phyloP scores from a whole-genome alignment of 2,329 filamentous ascomycete genomes.

The Cryoendolithus antarcticus region DNA sequence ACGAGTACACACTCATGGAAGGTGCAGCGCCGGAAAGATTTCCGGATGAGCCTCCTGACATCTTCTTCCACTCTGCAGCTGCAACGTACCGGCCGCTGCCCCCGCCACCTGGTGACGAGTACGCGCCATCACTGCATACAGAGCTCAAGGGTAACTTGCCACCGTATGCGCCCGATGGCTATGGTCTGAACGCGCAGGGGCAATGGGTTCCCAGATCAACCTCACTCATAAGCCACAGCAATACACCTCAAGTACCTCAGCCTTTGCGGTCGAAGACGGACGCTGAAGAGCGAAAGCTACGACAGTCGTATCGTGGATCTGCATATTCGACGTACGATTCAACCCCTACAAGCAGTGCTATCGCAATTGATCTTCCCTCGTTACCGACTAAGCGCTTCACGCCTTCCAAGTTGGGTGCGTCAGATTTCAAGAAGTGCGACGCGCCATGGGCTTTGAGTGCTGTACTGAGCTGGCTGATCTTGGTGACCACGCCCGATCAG shows the following conservation, averaged over 20 bases:
- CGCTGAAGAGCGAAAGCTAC: slow-evolving; percentile 55
- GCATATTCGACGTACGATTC: slow-evolving; percentile 26
- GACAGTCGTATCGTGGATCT: slow-evolving; percentile 30
- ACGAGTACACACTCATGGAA: slow-evolving; percentile 49
- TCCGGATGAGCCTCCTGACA: slow-evolving; percentile 59
- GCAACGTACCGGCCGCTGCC: slow-evolving; percentile 46
- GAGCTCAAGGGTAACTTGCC: slow-evolving; percentile 2
- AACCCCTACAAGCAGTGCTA: slow-evolving; percentile 28
- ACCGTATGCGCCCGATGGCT: slow-evolving; percentile 14
- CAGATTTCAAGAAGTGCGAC: slow-evolving; percentile 70
- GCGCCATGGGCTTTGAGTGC: slow-evolving; percentile 90
- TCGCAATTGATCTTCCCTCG: slow-evolving; percentile 71
- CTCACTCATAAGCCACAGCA: slow-evolving; percentile 71
- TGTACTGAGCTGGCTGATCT: slow-evolving; percentile 72
- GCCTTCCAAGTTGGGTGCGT: slow-evolving; percentile 66
- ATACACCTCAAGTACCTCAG: slow-evolving; percentile 63
- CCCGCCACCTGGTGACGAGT: slow-evolving; percentile 49
- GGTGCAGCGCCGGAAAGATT: slow-evolving; percentile 25
- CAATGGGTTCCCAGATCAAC: slow-evolving; percentile 56
- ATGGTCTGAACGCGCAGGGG: slow-evolving; percentile 14
- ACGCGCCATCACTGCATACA: slow-evolving; percentile 18
- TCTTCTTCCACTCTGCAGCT: slow-evolving; percentile 87
- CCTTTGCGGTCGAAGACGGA: slow-evolving; percentile 92
- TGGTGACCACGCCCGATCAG: slow-evolving; percentile 64
- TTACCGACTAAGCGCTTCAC: slow-evolving; percentile 74